Evolutionary conservation across 192 early-diverging fungal species (phyloP), one percentile per base, ranked within the genome.

Genomic region (Helicostylum pulchrum): DNA sequence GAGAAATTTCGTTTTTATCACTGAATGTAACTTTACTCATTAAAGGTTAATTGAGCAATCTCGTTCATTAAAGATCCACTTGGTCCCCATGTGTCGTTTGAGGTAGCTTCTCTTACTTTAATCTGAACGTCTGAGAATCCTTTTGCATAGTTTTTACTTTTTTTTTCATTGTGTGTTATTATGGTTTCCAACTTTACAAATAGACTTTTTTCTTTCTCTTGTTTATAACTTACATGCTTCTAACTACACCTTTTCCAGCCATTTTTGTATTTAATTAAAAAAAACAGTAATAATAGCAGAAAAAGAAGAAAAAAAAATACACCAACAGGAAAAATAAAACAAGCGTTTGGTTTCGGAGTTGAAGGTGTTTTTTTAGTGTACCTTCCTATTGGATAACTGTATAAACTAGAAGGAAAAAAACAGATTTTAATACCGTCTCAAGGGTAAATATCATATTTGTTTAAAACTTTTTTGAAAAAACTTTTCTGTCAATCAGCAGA

Each of bases 91-190:
- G 85, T 77, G 68, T 91, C 87, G 69, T 91, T 92, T 1, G 88
- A 90, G 4, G 91, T 92, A 11, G 89, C 91, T 56, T 85, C 78
- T 55, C 88, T 83, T 53, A 95, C 95, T 83, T 94, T 97, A 77
- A 87, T 87, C 75, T 97, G 93, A 34, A 94, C 88, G 68, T 95
- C 92, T 54, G 90, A 84, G 74, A 94, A 97, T 7, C 95, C 94
- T 71, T 90, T 91, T 65, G 89, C 88, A 76, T 89, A 91, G 77
- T 94, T 94, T 82, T 94, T 94, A 61, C 88, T 92, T 57, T 53
- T 34, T 34, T 23, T 64, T 46, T 44, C 20, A n/a, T n/a, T n/a
- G n/a, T n/a, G n/a, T n/a, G n/a, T n/a, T n/a, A n/a, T n/a, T n/a
- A n/a, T n/a, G n/a, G n/a, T 60, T 68, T 75, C 23, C 70, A 69